phyloP scores from a whole-genome alignment of 73 alveolate genomes.

The Paramecium primaurelia region DNA sequence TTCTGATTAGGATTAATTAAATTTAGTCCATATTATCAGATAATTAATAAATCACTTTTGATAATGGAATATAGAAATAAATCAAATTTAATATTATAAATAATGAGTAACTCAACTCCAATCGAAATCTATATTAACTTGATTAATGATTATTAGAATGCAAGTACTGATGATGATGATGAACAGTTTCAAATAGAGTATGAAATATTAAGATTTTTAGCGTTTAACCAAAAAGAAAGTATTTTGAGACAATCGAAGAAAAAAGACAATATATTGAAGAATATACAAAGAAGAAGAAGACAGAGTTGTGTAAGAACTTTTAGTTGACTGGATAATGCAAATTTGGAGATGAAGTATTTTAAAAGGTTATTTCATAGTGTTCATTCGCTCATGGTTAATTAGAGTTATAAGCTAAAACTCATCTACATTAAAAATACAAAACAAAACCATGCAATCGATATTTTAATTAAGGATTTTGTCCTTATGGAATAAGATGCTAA shows the following conservation, averaged over 20 bases:
- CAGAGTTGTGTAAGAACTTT: slow-evolving; percentile 75
- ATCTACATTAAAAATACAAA: slow-evolving; percentile 83
- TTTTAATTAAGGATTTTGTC: slow-evolving; percentile 84
- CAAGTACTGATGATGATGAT: background rate
- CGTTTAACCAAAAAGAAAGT: slow-evolving; percentile 57
- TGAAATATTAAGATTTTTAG: background rate
- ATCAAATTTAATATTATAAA: background rate
- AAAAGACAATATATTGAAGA: slow-evolving; percentile 60
- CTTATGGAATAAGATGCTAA: slow-evolving; percentile 93
- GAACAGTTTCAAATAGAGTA: background rate
- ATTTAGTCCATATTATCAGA: background rate
- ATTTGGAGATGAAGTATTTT: slow-evolving; percentile 67
- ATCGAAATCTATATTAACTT: background rate
- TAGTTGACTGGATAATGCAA: slow-evolving; percentile 66
- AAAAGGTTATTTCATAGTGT: slow-evolving; percentile 57
- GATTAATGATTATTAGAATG: background rate
- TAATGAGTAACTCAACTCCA: background rate
- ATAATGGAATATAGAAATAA: background rate
- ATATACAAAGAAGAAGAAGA: slow-evolving; percentile 72
- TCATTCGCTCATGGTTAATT: slow-evolving; percentile 88
- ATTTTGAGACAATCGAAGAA: slow-evolving; percentile 43
- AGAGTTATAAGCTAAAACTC: slow-evolving; percentile 76
- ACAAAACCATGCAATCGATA: slow-evolving; percentile 91
- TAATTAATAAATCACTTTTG: too few relatives aligned
- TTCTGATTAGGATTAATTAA: too few relatives aligned